Conservation (phyloP, 228 moss, liverwort and hornwort genomes). For the Sphagnum magellanicum region DNA sequence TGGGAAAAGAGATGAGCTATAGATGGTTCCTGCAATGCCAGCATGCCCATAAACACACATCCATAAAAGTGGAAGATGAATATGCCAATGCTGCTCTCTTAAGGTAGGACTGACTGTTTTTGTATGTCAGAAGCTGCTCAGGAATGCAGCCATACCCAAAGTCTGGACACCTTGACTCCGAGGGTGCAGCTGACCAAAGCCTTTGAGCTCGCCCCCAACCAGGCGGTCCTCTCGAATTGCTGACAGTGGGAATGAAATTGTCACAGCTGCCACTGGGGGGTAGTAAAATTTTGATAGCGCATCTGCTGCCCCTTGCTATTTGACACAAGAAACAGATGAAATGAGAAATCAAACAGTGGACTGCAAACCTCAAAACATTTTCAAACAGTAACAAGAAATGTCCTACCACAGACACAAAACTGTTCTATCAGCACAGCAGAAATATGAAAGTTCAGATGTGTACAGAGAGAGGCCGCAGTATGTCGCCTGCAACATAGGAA, state of each 20-base stretch:
- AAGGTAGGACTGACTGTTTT: background rate
- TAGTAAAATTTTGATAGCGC: constrained; percentile 80
- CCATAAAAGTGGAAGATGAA: background rate
- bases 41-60: background rate
- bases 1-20: constrained; percentile 91
- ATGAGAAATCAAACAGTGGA: background rate
- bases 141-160: constrained; percentile 40
- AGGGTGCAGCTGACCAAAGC: constrained; percentile 98
- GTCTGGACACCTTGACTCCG: constrained; percentile 98
- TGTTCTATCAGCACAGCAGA: background rate
- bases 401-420: background rate
- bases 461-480: constrained; percentile 78
- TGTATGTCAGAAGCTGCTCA: background rate
- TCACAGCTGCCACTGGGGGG: constrained; percentile 92
- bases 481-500: constrained; percentile 83
- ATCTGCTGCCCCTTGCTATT: constrained; percentile 65
- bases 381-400: background rate
- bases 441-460: constrained; percentile 12
- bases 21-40: constrained; percentile 73
- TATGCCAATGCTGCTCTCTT: background rate
- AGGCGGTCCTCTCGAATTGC: constrained; percentile 78
- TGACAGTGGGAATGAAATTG: constrained; percentile 80
- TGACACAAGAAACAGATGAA: constrained; percentile 1
- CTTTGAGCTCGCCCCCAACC: constrained; percentile 71
- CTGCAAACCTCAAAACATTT: background rate